Evolutionary conservation across 192 early-diverging fungal species (phyloP).

Genomic region (Backusella luteola): DNA sequence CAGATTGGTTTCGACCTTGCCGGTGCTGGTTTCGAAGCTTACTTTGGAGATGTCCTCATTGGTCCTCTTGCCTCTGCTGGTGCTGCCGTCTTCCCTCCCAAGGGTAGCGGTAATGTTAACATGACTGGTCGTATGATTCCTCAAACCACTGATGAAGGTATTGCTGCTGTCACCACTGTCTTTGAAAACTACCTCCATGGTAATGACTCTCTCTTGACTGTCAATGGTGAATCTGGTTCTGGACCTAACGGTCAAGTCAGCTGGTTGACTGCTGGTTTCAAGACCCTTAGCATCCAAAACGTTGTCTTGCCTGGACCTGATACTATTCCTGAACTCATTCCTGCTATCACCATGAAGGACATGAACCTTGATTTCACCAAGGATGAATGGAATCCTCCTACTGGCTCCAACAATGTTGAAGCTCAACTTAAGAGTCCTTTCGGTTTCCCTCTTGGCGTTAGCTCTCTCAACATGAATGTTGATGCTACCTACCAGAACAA

Average conservation of each 20-base stretch:
- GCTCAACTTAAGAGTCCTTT: conserved; percentile 39
- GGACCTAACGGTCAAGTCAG: conserved; percentile 35
- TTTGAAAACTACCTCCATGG: conserved; percentile 53
- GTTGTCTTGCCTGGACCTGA: conserved; percentile 36
- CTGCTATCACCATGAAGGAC: conserved; percentile 37
- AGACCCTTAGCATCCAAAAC: conserved; percentile 36
- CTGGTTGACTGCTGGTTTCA: conserved; percentile 46
- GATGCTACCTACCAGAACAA: conserved; percentile 23
- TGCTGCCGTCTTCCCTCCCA: conserved; percentile 26
- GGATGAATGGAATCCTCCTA: conserved; percentile 43
- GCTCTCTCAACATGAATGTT: conserved; percentile 27
- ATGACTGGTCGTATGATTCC: conserved; percentile 53
- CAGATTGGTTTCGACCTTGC: conserved; percentile 51
- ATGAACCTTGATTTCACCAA: conserved; percentile 49
- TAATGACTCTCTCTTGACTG: conserved; percentile 26
- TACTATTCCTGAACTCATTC: conserved; percentile 37
- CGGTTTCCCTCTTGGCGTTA: conserved; percentile 36
- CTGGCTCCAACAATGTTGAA: conserved; percentile 40
- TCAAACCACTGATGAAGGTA: conserved; percentile 42
- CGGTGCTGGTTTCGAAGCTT: conserved; percentile 44
- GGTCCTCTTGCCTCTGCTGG: conserved; percentile 52
- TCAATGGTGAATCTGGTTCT: conserved; percentile 27
- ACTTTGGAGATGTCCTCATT: conserved; percentile 38
- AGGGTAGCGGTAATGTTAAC: conserved; percentile 35
- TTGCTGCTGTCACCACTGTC: conserved; percentile 43